Percentiles rank a stretch among this genome's conserved stretches.
phyloP scores from a whole-genome alignment of 23 red algal species.

The Gracilaria vermiculophylla region DNA sequence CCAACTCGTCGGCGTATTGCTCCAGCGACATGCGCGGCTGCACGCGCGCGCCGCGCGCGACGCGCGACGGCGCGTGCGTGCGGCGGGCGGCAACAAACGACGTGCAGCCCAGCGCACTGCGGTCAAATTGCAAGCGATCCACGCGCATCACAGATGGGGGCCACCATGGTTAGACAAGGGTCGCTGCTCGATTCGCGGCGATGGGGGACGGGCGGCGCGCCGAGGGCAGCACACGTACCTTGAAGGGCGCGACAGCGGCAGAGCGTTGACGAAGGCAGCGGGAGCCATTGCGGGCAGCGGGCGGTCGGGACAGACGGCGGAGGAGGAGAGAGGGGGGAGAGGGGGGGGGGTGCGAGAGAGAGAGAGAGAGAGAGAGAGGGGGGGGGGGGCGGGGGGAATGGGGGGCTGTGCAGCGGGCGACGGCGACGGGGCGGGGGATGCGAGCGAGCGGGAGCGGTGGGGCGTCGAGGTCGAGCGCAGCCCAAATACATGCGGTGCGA shows the following conservation, averaged over 20 bases:
- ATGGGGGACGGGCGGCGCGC: no score
- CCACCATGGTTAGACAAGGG: background rate
- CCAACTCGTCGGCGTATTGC: slow-evolving; percentile 84
- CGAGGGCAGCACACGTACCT: slow-evolving; percentile 12
- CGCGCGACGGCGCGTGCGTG: background rate
- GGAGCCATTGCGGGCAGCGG: slow-evolving; percentile 32
- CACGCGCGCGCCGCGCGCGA: background rate
- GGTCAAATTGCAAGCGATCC: background rate
- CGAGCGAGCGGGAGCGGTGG: background rate
- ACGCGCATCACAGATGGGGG: no score
- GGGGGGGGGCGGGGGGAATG: background rate
- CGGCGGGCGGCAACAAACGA: slow-evolving; percentile 12
- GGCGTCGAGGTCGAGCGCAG: background rate
- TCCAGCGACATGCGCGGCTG: slow-evolving; percentile 56
- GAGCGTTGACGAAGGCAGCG: slow-evolving; percentile 51
- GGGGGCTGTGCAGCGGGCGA: background rate
- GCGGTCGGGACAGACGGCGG: background rate
- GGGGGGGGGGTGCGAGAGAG: background rate
- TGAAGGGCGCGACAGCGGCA: slow-evolving; percentile 31
- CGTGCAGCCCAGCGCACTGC: slow-evolving; percentile 11
- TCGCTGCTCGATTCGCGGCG: no score
- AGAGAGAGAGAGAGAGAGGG: background rate
- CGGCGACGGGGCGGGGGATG: no score
- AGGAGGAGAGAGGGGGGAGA: background rate
- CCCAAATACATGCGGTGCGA: background rate